Base-by-base conservation (phyloP, 179 eudicot species). In the Carnegiea gigantea region DNA sequence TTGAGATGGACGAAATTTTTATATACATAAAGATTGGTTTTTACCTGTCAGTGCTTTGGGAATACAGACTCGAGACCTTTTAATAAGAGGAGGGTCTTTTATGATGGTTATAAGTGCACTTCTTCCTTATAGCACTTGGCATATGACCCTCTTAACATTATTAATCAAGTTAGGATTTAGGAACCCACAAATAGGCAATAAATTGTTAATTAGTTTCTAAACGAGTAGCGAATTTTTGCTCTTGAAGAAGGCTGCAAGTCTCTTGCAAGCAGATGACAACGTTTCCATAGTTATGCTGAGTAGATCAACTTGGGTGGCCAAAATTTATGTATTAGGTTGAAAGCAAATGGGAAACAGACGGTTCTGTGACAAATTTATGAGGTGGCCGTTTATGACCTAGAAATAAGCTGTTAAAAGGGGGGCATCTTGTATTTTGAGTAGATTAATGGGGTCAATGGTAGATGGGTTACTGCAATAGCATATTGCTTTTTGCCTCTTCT, bases 401-500 rank as follows among this genome's bases (percentile, higher is more conserved):
- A 40, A 53, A 36, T 13, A 20, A 43, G 24, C 17, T 44, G 73
- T 38, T 82, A 2, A 73, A n/a, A 28, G 18, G 60, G 44, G 30
- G 14, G 11, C 9, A 3, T 40, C 20, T 21, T 65, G 36, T 40
- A 60, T 48, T 65, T 76, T 10, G 18, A 36, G 71, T 53, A 18
- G 73, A 48, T 68, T 54, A 44, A 70, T 24, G 33, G 68, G 26
- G 38, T 79, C 65, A 33, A 40, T 76, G 53, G 65, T 81, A 28
- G 40, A 15, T 46, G 30, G 40, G 8, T 71, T 62, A 43, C 40
- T 51, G 30, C 21, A 15, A 26, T 8, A 64, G 40, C 44, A 36
- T 77, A 13, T 30, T 21, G 70, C 53, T 24, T 72, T 18, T 30
- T 65, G 24, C 12, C 11, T 72, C 71, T 54, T 70, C 17, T 71